phyloP scores from a whole-genome alignment of 768 basidiomycete species.

The Naganishia vaughanmartiniae region DNA sequence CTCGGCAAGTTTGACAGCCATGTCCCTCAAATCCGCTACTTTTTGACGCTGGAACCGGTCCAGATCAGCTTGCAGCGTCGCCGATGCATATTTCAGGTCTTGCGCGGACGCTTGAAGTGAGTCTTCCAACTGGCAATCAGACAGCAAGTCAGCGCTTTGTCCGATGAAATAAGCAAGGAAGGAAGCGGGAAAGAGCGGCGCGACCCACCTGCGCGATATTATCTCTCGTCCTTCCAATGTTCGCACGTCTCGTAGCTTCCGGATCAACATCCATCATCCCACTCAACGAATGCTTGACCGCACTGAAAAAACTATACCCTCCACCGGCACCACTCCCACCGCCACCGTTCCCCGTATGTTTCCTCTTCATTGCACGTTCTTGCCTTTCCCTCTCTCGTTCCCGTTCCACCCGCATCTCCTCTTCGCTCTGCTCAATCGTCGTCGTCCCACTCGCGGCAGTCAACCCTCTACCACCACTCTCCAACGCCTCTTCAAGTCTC shows the following conservation, averaged over 20 bases:
- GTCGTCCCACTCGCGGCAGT: slow-evolving; percentile 14
- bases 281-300: slow-evolving; percentile 87
- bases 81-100: slow-evolving; percentile 93
- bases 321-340: not conserved
- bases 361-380: slow-evolving; percentile 23
- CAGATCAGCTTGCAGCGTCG: slow-evolving; percentile 93
- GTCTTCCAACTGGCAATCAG: slow-evolving; percentile 72
- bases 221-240: slow-evolving; percentile 91
- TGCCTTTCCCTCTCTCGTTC: slow-evolving; percentile 34
- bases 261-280: slow-evolving; percentile 99
- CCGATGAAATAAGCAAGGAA: too few relatives aligned
- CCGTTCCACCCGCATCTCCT: slow-evolving; percentile 31
- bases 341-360: slow-evolving; percentile 18
- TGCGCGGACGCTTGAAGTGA: slow-evolving; percentile 86
- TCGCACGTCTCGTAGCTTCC: slow-evolving; percentile 86
- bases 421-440: slow-evolving; percentile 35
- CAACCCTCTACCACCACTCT: slow-evolving; percentile 54
- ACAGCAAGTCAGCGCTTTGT: not conserved
- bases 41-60: slow-evolving; percentile 99
- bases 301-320: slow-evolving; percentile 77
- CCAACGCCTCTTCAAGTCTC: slow-evolving; percentile 81
- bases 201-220: slow-evolving; percentile 79
- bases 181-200: not conserved
- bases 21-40: slow-evolving; percentile 89
- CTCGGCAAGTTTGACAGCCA: slow-evolving; percentile 84